Conservation (phyloP, 768 basidiomycete species). For the Kwoniella sp. region DNA sequence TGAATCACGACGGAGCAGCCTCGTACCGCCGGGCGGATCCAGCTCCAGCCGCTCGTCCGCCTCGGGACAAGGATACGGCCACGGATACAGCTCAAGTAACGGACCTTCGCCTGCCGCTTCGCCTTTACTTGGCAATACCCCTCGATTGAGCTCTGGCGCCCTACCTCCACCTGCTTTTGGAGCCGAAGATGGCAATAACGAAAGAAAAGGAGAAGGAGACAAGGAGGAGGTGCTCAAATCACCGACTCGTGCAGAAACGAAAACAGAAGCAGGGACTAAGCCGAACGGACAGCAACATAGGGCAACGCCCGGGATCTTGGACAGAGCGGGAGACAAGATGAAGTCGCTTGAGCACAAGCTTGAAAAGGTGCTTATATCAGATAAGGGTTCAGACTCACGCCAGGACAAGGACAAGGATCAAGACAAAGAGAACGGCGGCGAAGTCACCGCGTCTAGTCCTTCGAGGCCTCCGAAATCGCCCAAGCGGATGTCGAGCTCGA, state of each 20-base stretch:
- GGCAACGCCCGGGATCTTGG: neutral
- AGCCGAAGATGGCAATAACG: neutral
- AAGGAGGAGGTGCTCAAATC: neutral
- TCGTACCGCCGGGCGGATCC: neutral
- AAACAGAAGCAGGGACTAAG: neutral
- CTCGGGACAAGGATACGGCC: neutral
- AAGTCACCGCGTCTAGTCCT: conserved; percentile 6
- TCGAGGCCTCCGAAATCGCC: conserved; percentile 21
- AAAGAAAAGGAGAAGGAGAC: neutral
- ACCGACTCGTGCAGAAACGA: neutral
- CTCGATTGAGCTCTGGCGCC: neutral
- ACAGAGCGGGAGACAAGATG: neutral
- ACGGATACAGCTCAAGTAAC: neutral
- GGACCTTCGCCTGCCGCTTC: conserved; percentile 1
- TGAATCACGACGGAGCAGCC: conserved; percentile 14
- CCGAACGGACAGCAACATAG: neutral
- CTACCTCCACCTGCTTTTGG: neutral
- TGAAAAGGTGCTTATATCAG: conserved; percentile 2
- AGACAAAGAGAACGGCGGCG: neutral
- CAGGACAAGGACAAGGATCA: conserved; percentile 4
- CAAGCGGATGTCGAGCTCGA: conserved; percentile 11
- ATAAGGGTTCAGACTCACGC: neutral
- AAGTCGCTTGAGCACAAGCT: neutral
- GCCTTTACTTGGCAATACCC: conserved; percentile 16
- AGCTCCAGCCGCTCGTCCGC: conserved; percentile 17